Conservation (phyloP, 208 protist genomes). For the Acanthamoeba lenticulata region DNA sequence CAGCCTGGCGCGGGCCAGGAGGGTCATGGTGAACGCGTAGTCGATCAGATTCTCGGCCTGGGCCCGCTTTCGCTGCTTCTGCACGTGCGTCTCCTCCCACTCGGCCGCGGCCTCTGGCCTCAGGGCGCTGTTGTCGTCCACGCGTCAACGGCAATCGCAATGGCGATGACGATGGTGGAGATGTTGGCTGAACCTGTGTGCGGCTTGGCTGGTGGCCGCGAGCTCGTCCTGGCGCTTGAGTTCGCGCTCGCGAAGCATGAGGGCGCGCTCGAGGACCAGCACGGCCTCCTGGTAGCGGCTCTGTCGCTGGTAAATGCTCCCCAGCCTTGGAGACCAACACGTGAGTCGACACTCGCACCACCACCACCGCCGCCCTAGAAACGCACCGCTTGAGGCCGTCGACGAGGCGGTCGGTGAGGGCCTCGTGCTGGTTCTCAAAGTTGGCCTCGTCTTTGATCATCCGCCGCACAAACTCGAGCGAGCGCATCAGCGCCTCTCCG, state of each 20-base stretch:
- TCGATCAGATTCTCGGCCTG: constrained; percentile 50
- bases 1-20: neutral
- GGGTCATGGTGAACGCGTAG: neutral
- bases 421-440: neutral
- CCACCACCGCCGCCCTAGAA: neutral
- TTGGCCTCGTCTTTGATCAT: constrained; percentile 29
- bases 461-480: neutral
- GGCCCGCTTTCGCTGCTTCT: neutral
- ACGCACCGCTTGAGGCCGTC: constrained; percentile 38
- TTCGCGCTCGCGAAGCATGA: constrained; percentile 43
- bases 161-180: neutral
- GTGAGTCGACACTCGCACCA: neutral
- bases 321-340: neutral
- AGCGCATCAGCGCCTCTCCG: neutral
- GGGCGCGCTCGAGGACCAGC: neutral
- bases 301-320: constrained; percentile 24
- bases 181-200: neutral
- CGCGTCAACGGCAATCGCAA: neutral
- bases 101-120: too few species aligned
- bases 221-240: neutral
- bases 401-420: neutral
- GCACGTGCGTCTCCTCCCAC: neutral
- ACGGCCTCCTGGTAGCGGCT: constrained; percentile 17
- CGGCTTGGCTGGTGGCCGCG: neutral
- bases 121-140: too few species aligned